These are phyloP conservation scores for Xylariaceae sp. DNA, from an alignment of 2,329 filamentous ascomycete genomes.

Conservation along the genomic window DNA sequence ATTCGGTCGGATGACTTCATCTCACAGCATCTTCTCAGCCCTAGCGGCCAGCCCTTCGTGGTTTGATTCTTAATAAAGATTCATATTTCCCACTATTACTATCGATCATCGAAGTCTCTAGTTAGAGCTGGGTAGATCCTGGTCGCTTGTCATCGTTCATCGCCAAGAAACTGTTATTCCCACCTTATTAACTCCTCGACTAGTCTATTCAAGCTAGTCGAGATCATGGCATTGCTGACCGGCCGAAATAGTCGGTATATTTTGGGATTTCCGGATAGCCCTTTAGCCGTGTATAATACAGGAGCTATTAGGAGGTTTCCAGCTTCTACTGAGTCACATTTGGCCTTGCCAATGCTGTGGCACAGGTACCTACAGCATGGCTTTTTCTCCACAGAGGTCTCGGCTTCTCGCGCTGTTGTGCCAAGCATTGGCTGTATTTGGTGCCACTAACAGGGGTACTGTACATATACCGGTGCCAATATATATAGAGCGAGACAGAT, in stretches of 20 bases:
- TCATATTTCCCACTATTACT: too few species aligned
- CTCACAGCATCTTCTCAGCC: slow-evolving; percentile 5
- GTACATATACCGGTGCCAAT: neutral
- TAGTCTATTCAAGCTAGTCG: too few species aligned
- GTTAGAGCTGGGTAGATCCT: slow-evolving; percentile 9
- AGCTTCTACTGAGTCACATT: slow-evolving; percentile 21
- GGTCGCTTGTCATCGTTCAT: neutral
- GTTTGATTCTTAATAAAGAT: slow-evolving; percentile 6
- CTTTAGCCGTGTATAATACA: slow-evolving; percentile 18
- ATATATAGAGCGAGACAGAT: neutral
- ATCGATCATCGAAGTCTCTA: too few species aligned
- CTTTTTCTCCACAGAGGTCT: slow-evolving; percentile 23
- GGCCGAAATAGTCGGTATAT: slow-evolving; percentile 1
- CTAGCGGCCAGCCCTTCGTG: neutral
- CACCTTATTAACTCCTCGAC: too few species aligned
- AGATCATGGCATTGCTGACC: slow-evolving; percentile 1
- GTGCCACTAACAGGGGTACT: slow-evolving; percentile 3
- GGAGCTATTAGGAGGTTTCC: slow-evolving; percentile 1
- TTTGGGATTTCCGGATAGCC: slow-evolving; percentile 5
- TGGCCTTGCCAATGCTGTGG: slow-evolving; percentile 9
- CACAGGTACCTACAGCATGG: too few species aligned
- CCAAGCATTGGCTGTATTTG: slow-evolving; percentile 10
- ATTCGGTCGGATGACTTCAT: slow-evolving; percentile 11
- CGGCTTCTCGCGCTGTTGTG: slow-evolving; percentile 15
- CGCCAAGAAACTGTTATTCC: too few species aligned